phyloP scores from a whole-genome alignment of 2,329 filamentous ascomycete genomes.

The Cordyceps militaris region DNA sequence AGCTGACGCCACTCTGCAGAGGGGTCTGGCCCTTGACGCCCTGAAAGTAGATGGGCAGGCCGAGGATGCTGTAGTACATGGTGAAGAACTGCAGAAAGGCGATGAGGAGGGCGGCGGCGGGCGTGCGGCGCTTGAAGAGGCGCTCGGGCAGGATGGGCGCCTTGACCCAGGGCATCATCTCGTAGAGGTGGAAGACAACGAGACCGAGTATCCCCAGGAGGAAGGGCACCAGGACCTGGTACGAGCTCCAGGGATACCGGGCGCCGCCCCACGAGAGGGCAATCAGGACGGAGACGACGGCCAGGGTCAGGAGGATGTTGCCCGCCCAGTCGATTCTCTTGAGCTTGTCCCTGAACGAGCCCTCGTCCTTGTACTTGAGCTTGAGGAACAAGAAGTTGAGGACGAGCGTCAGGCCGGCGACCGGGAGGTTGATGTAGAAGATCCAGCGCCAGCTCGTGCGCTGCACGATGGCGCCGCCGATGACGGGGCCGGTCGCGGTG shows the following conservation, averaged over 20 bases:
- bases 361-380: constrained; percentile 14
- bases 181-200: constrained; percentile 27
- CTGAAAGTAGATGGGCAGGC: constrained; percentile 15
- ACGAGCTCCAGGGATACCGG: constrained; percentile 7
- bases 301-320: constrained; percentile 30
- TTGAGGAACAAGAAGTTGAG: constrained; percentile 20
- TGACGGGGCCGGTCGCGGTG: constrained; percentile 22
- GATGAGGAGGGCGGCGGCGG: neutral
- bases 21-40: neutral
- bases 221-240: constrained; percentile 23
- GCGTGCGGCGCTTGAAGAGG: constrained; percentile 4
- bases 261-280: constrained; percentile 15
- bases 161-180: constrained; percentile 18
- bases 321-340: constrained; percentile 33
- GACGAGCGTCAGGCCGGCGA: constrained; percentile 18
- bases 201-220: constrained; percentile 30
- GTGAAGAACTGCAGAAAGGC: constrained; percentile 4
- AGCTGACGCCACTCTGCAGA: neutral
- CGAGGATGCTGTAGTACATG: constrained; percentile 6
- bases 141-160: constrained; percentile 30
- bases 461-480: constrained; percentile 19
- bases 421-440: constrained; percentile 34
- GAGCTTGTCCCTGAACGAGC: constrained; percentile 14
- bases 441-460: constrained; percentile 31
- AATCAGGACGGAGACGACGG: constrained; percentile 20